A percentile compares a stretch with the other conserved stretches of the same genome.
phyloP scores from a whole-genome alignment of 495 filamentous ascomycete species.

The Hypoxylon fuscum region DNA sequence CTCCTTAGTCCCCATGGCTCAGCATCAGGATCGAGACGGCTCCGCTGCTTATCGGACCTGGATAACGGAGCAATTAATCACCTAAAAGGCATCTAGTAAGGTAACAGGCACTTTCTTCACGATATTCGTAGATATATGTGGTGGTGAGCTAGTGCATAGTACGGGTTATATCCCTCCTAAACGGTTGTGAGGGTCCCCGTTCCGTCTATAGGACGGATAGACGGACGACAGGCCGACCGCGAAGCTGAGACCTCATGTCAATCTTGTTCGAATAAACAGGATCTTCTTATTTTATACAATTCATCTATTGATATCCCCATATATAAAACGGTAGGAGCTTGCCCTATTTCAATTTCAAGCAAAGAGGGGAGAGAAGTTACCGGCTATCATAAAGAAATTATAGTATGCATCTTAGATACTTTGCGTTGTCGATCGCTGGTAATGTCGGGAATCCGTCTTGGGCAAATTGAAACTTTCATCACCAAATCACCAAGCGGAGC shows the following conservation, averaged over 20 bases:
- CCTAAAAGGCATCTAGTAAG: background rate
- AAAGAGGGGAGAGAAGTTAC: background rate
- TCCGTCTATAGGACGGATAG: slow-evolving; percentile 13
- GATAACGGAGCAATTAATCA: slow-evolving; percentile 17
- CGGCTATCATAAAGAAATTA: slow-evolving; percentile 20
- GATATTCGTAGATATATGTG: slow-evolving; percentile 23
- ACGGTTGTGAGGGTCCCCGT: slow-evolving; percentile 12
- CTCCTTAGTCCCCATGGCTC: slow-evolving; percentile 14
- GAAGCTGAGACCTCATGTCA: background rate
- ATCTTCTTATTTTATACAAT: slow-evolving; percentile 4
- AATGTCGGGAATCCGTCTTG: slow-evolving; percentile 23
- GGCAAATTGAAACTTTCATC: slow-evolving; percentile 6
- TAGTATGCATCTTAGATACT: slow-evolving; percentile 6
- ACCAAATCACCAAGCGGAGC: slow-evolving; percentile 16
- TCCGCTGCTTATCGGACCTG: slow-evolving; percentile 10
- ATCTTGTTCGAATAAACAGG: background rate
- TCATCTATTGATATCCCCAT: background rate
- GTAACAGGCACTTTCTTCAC: background rate
- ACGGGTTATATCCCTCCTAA: slow-evolving; percentile 10
- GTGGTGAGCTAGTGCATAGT: slow-evolving; percentile 15
- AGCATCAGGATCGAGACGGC: slow-evolving; percentile 12
- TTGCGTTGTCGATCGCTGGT: slow-evolving; percentile 11
- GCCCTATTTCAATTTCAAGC: background rate
- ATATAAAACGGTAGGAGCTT: background rate
- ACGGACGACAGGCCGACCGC: slow-evolving; percentile 2